A percentile compares a stretch with the other conserved stretches of the same genome.
Conservation (phyloP, 805 yeast genomes). For the Cyberlindnera mrakii region DNA sequence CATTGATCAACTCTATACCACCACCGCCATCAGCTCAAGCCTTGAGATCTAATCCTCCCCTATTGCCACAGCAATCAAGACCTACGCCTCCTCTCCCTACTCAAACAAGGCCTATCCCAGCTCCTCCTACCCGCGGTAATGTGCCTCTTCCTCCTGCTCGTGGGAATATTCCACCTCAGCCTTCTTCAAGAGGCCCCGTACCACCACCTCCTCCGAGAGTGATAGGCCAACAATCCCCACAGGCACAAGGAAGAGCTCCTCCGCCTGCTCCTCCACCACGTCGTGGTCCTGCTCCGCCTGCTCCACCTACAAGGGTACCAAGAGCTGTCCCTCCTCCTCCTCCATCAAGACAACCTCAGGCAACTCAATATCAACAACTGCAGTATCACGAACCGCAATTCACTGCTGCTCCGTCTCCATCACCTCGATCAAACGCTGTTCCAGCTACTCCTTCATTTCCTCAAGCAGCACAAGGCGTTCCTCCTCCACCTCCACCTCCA, state of each 20-base stretch:
- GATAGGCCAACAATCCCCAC: conserved; percentile 4
- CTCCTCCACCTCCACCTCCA: conserved; percentile 14
- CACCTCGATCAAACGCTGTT: conserved; percentile 20
- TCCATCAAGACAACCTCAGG: conserved; percentile 17
- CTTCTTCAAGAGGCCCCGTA: conserved; percentile 9
- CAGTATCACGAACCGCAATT: conserved; percentile 21
- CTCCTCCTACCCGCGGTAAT: conserved; percentile 3
- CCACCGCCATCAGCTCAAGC: conserved; percentile 4
- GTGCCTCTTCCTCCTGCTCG: conserved; percentile 6
- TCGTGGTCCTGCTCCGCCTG: conserved; percentile 19
- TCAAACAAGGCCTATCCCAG: conserved; percentile 5
- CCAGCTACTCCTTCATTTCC: conserved; percentile 14
- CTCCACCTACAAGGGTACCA: conserved; percentile 19
- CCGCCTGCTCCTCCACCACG: conserved; percentile 23
- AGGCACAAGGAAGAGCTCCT: conserved; percentile 10
- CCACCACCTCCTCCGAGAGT: conserved; percentile 14
- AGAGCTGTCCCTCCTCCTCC: conserved; percentile 22
- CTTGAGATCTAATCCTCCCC: conserved; percentile 2
- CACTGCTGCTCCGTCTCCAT: conserved; percentile 16
- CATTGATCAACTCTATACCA: conserved; percentile 12
- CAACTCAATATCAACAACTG: conserved; percentile 15
- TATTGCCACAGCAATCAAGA: neutral
- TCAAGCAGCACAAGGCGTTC: conserved; percentile 4
- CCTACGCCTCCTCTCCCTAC: neutral
- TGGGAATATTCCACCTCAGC: conserved; percentile 6